Conservation (phyloP, 345 rosid species). For the Pugionium dolabratum region DNA sequence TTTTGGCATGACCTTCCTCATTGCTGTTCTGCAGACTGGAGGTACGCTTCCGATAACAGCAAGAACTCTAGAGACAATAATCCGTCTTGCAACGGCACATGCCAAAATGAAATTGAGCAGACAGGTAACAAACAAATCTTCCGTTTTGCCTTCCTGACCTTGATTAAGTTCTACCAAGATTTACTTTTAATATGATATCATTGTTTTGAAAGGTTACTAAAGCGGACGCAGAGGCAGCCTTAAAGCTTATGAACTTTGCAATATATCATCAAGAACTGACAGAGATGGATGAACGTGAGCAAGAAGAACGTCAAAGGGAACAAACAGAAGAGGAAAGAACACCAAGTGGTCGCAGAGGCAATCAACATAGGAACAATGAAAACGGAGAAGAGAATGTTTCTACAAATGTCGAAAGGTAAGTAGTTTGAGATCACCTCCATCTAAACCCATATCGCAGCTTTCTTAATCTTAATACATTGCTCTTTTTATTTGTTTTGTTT, state of each 20-base stretch:
- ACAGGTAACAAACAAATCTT: conserved; percentile 51
- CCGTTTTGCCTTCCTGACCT: background rate
- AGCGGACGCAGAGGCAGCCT: conserved; percentile 87
- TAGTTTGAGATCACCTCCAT: background rate
- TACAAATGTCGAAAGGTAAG: conserved; percentile 54
- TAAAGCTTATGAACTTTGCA: conserved; percentile 88
- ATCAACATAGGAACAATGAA: conserved; percentile 29
- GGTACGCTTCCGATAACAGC: conserved; percentile 99
- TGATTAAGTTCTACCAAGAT: background rate
- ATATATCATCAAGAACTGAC: conserved; percentile 93
- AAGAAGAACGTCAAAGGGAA: conserved; percentile 69
- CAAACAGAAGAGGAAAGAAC: conserved; percentile 51
- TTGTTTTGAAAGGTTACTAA: conserved; percentile 58
- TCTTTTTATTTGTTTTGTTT: background rate
- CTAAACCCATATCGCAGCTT: background rate
- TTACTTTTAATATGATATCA: conserved; percentile 7
- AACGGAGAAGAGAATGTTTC: conserved; percentile 29
- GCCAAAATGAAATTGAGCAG: conserved; percentile 91
- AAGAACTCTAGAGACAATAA: conserved; percentile 94
- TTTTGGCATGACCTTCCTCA: conserved; percentile 8
- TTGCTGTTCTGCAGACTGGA: conserved; percentile 69
- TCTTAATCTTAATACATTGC: background rate
- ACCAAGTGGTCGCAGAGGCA: conserved; percentile 44
- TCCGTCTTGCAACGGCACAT: conserved; percentile 97
- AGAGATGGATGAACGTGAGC: conserved; percentile 96